phyloP scores from a whole-genome alignment of 2,329 filamentous ascomycete species.

The Fusarium avenaceum region DNA sequence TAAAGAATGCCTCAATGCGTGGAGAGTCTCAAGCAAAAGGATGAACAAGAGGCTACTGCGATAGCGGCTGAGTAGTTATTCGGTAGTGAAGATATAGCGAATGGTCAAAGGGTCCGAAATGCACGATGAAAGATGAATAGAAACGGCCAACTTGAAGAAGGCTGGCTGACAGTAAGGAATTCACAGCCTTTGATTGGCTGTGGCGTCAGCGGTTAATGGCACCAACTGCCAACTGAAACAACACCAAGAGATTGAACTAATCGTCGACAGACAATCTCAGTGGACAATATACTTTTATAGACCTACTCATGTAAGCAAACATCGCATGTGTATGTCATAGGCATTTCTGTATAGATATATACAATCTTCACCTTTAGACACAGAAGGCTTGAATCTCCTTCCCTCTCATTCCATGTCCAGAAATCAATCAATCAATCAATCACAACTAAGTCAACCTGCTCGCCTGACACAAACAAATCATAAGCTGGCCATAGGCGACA shows the following conservation, averaged over 20 bases:
- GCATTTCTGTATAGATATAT: conserved; percentile 45
- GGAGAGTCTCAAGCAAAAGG: background rate
- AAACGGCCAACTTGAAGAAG: conserved; percentile 1
- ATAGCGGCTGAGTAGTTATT: background rate
- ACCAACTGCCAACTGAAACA: conserved; percentile 3
- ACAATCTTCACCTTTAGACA: conserved; percentile 35
- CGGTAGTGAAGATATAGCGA: background rate
- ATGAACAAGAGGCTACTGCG: background rate
- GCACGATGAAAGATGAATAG: background rate
- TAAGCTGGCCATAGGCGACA: conserved; percentile 37
- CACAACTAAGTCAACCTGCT: conserved; percentile 22
- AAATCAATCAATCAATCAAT: conserved; percentile 37
- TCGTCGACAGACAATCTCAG: background rate
- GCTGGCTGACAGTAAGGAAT: background rate
- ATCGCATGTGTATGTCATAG: conserved; percentile 24
- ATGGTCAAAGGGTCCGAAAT: background rate
- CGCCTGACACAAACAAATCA: conserved; percentile 38
- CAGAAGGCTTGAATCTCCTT: conserved; percentile 6
- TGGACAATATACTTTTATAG: background rate
- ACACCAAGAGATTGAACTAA: conserved; percentile 1
- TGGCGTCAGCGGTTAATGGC: conserved; percentile 7
- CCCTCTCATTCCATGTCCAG: conserved; percentile 37
- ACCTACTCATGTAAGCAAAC: background rate
- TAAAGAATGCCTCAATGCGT: background rate
- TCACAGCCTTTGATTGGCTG: conserved; percentile 18